phyloP scores from a whole-genome alignment of 331 rosid genomes.

The Phaseolus coccineus region DNA sequence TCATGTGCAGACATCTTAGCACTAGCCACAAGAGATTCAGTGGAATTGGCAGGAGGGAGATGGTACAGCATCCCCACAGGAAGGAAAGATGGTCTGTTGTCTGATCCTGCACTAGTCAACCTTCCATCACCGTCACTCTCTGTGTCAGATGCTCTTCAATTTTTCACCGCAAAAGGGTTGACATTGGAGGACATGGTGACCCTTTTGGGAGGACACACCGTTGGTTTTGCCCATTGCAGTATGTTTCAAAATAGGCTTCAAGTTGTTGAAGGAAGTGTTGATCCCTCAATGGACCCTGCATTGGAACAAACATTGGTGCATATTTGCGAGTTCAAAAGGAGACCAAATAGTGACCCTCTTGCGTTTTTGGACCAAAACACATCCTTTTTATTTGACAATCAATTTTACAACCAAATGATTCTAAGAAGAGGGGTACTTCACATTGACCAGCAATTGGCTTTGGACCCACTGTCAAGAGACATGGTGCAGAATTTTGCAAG shows the following conservation, averaged over 20 bases:
- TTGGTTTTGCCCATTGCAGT: constrained; percentile 59
- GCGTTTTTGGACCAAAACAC: constrained; percentile 61
- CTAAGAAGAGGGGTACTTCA: constrained; percentile 53
- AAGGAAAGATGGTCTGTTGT: constrained; percentile 57
- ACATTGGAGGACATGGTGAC: constrained; percentile 62
- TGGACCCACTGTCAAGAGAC: constrained; percentile 34
- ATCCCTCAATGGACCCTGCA: constrained; percentile 60
- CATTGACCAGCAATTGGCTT: constrained; percentile 61
- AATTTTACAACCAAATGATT: constrained; percentile 47
- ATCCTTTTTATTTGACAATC: constrained; percentile 46
- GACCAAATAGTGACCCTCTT: neutral
- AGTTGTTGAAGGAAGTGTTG: constrained; percentile 23
- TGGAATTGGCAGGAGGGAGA: constrained; percentile 57
- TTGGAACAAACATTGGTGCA: constrained; percentile 42
- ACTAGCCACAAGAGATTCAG: constrained; percentile 61
- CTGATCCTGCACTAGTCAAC: constrained; percentile 34
- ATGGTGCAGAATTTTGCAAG: constrained; percentile 6
- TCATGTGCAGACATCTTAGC: constrained; percentile 68
- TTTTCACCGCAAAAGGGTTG: constrained; percentile 48
- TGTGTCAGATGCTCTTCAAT: constrained; percentile 37
- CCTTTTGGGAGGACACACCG: constrained; percentile 71
- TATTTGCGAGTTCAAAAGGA: constrained; percentile 11
- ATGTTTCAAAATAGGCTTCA: constrained; percentile 49
- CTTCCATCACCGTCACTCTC: constrained; percentile 53
- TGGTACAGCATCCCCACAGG: constrained; percentile 53